phyloP scores from a whole-genome alignment of 2,329 filamentous ascomycete species.

The Emericellopsis cladophorae region DNA sequence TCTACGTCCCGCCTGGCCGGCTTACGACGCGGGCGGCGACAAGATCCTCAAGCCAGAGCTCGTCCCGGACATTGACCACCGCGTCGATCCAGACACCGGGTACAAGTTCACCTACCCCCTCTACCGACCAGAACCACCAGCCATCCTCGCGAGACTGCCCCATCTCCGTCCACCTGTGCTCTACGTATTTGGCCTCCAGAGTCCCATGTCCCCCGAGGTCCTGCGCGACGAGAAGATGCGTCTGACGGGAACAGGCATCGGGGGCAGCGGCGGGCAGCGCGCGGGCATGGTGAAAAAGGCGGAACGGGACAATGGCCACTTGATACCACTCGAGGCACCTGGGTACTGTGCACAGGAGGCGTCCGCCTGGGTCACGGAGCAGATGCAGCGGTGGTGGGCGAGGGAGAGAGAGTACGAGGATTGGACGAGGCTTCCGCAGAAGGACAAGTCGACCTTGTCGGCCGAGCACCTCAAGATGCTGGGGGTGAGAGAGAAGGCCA shows the following conservation, averaged over 20 bases:
- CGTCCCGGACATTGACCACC: conserved; percentile 21
- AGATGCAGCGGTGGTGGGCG: conserved; percentile 41
- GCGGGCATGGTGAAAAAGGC: conserved; percentile 56
- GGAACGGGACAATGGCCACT: conserved; percentile 56
- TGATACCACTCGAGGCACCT: conserved; percentile 75
- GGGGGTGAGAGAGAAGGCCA: conserved; percentile 8
- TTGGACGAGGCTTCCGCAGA: conserved; percentile 35
- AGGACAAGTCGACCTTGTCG: conserved; percentile 37
- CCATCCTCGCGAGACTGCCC: conserved; percentile 43
- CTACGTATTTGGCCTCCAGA: conserved; percentile 55
- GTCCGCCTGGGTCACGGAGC: conserved; percentile 41
- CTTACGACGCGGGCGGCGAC: conserved; percentile 22
- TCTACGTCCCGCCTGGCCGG: conserved; percentile 45
- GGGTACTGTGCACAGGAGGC: conserved; percentile 49
- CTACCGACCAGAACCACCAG: conserved; percentile 52
- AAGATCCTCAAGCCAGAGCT: conserved; percentile 31
- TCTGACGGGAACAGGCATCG: conserved; percentile 49
- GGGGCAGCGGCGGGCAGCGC: conserved; percentile 53
- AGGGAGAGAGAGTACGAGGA: conserved; percentile 44
- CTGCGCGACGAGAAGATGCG: conserved; percentile 45
- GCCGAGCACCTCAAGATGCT: too few relatives aligned
- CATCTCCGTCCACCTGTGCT: conserved; percentile 51
- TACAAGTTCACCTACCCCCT: conserved; percentile 36
- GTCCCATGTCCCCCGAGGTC: conserved; percentile 38
- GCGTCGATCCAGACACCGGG: conserved; percentile 22